phyloP scores from a whole-genome alignment of 352 stramenopile species.

The Aphanomyces astaci region DNA sequence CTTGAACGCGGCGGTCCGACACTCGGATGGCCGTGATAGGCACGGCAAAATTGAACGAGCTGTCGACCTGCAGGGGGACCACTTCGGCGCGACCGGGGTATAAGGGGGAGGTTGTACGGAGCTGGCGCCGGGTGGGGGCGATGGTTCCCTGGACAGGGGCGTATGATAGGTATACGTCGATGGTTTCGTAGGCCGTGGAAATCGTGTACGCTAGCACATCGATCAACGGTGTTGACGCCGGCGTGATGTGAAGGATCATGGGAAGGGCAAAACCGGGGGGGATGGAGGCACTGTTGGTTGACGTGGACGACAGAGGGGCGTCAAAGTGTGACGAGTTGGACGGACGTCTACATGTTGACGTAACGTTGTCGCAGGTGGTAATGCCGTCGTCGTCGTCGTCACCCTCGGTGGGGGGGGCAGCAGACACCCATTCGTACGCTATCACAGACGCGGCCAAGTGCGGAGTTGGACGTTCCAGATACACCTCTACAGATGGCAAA shows the following conservation, averaged over 20 bases:
- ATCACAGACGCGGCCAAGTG: neutral
- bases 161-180: conserved; percentile 1
- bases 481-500: neutral
- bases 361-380: neutral
- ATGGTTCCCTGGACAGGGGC: neutral
- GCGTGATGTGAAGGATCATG: neutral
- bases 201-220: neutral
- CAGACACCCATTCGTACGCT: neutral
- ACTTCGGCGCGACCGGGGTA: neutral
- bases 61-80: neutral
- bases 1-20: conserved; percentile 16
- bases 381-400: neutral
- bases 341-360: too few species aligned
- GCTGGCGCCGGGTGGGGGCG: neutral
- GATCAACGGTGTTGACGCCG: neutral
- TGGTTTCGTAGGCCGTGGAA: neutral
- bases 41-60: conserved; percentile 2
- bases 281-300: neutral
- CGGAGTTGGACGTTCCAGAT: neutral
- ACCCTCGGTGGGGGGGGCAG: neutral
- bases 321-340: too few species aligned
- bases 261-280: neutral
- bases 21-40: conserved; percentile 1
- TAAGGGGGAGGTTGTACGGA: neutral
- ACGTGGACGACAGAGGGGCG: too few species aligned